Evolutionary conservation across 192 early-diverging fungal genomes (phyloP).

Genomic region (Coemansia sp.): DNA sequence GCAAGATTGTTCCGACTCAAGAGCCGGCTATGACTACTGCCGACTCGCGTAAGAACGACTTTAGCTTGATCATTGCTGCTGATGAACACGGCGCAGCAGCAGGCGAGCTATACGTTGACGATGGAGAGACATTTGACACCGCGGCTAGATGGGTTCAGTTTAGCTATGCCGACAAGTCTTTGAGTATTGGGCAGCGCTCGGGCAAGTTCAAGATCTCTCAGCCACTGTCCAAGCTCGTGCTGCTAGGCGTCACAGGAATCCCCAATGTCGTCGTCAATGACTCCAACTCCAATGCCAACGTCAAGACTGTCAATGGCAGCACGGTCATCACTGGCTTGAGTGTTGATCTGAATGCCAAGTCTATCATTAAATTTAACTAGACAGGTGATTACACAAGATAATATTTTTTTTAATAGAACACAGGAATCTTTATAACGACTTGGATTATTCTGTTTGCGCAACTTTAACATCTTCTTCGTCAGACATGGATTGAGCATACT

Average conservation of each 20-base stretch:
- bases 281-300: not conserved
- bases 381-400: not conserved
- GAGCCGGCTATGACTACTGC: constrained; percentile 55
- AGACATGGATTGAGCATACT: not conserved
- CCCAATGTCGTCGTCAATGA: constrained; percentile 21
- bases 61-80: constrained; percentile 60
- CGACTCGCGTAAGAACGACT: constrained; percentile 49
- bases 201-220: constrained; percentile 13
- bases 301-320: constrained; percentile 11
- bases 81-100: constrained; percentile 50
- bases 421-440: not conserved
- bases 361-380: constrained; percentile 12
- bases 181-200: constrained; percentile 15
- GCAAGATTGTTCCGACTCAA: constrained; percentile 61
- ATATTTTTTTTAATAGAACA: not conserved
- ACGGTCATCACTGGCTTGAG: constrained; percentile 17
- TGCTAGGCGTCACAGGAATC: constrained; percentile 28
- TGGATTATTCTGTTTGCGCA: not conserved
- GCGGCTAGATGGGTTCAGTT: constrained; percentile 31
- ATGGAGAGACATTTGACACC: constrained; percentile 59
- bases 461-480: not conserved
- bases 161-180: not conserved
- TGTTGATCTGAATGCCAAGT: constrained; percentile 20
- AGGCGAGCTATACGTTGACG: constrained; percentile 65
- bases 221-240: constrained; percentile 18